Conservation (phyloP, 2,329 filamentous ascomycete species). For the Curvularia spicifera region DNA sequence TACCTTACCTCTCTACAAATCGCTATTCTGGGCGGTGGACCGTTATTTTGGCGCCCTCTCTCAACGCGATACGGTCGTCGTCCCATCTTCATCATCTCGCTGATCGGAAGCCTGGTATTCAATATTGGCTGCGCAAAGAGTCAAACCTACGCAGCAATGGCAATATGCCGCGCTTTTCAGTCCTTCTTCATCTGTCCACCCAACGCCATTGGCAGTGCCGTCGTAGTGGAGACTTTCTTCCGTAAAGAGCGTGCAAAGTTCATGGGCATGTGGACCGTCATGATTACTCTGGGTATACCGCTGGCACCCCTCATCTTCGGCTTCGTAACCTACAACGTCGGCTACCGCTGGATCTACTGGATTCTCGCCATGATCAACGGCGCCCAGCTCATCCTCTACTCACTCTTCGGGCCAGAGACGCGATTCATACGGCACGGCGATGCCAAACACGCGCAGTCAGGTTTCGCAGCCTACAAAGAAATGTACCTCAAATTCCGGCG, state of each 20-base stretch:
- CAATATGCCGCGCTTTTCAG: slow-evolving; percentile 59
- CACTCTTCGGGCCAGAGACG: slow-evolving; percentile 60
- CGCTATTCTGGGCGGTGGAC: slow-evolving; percentile 60
- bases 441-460: slow-evolving; percentile 34
- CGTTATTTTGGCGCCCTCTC: slow-evolving; percentile 64
- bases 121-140: slow-evolving; percentile 63
- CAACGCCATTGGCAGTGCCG: slow-evolving; percentile 61
- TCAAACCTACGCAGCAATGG: slow-evolving; percentile 58
- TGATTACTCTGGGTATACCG: slow-evolving; percentile 59
- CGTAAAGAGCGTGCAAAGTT: slow-evolving; percentile 61
- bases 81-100: slow-evolving; percentile 61
- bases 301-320: slow-evolving; percentile 52
- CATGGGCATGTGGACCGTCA: slow-evolving; percentile 65
- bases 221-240: slow-evolving; percentile 66
- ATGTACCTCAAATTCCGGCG: slow-evolving; percentile 57
- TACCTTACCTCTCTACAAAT: slow-evolving; percentile 65
- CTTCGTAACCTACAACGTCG: slow-evolving; percentile 59
- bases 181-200: slow-evolving; percentile 65
- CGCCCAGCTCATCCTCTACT: slow-evolving; percentile 62
- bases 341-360: slow-evolving; percentile 67
- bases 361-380: slow-evolving; percentile 64
- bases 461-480: slow-evolving; percentile 51
- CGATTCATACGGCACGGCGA: slow-evolving; percentile 57
- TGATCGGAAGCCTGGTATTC: slow-evolving; percentile 56
- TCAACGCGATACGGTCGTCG: slow-evolving; percentile 62